phyloP scores from a whole-genome alignment of 2,329 filamentous ascomycete genomes.

The Paecilomyces formosus region DNA sequence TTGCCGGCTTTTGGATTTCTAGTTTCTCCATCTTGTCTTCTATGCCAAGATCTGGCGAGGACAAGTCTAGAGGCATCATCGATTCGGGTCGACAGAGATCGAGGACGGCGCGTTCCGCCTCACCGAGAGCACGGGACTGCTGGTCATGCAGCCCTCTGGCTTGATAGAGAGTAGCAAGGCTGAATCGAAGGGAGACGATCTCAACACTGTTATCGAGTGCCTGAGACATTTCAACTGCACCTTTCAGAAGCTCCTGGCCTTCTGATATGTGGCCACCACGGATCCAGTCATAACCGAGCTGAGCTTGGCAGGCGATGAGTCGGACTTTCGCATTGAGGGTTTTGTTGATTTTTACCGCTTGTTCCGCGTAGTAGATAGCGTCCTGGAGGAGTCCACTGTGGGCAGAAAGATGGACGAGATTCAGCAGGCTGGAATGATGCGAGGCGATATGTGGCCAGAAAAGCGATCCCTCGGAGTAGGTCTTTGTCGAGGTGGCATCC shows the following conservation, averaged over 20 bases:
- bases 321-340: slow-evolving; percentile 57
- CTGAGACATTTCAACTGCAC: slow-evolving; percentile 49
- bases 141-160: slow-evolving; percentile 40
- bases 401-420: slow-evolving; percentile 70
- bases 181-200: slow-evolving; percentile 42
- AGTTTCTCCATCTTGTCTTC: slow-evolving; percentile 38
- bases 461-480: slow-evolving; percentile 51
- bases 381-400: slow-evolving; percentile 83
- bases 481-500: slow-evolving; percentile 30
- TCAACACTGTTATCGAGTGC: slow-evolving; percentile 45
- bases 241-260: slow-evolving; percentile 50
- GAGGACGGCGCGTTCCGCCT: slow-evolving; percentile 39
- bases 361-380: slow-evolving; percentile 79
- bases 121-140: slow-evolving; percentile 43
- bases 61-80: slow-evolving; percentile 18
- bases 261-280: slow-evolving; percentile 44
- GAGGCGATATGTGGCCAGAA: slow-evolving; percentile 76
- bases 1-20: slow-evolving; percentile 23
- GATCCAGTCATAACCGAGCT: slow-evolving; percentile 42
- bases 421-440: slow-evolving; percentile 62
- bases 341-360: slow-evolving; percentile 68
- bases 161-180: slow-evolving; percentile 39
- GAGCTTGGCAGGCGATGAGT: slow-evolving; percentile 38
- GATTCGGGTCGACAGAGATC: slow-evolving; percentile 27
- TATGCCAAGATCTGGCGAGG: slow-evolving; percentile 25